Evolutionary conservation across 2,329 filamentous ascomycete genomes (phyloP).

Genomic region (Shiraia sp.): DNA sequence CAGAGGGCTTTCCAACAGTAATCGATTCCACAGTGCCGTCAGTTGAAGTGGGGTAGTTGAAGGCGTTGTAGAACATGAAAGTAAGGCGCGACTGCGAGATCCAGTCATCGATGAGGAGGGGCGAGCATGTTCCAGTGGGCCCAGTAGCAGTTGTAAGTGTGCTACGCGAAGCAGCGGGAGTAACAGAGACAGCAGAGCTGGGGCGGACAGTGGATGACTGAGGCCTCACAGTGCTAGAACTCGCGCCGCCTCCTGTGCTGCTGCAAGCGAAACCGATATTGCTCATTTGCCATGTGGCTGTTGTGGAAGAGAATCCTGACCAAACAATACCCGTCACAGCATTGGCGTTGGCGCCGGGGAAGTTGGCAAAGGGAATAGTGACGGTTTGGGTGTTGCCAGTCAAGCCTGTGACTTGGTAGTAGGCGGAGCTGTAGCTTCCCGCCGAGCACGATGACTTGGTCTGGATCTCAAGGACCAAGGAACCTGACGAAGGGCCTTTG

Average conservation of each 20-base stretch:
- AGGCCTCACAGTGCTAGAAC: constrained; percentile 3
- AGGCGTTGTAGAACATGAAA: constrained; percentile 64
- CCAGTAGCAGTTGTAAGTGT: constrained; percentile 20
- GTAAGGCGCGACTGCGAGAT: constrained; percentile 64
- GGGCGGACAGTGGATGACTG: background rate
- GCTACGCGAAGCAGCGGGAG: constrained; percentile 12
- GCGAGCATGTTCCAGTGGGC: constrained; percentile 45
- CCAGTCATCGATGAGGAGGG: constrained; percentile 62
- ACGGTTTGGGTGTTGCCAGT: constrained; percentile 57
- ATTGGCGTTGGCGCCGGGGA: constrained; percentile 55
- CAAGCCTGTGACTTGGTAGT: constrained; percentile 50
- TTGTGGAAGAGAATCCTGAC: constrained; percentile 45
- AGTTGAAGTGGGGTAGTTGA: constrained; percentile 60
- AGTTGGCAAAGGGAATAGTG: constrained; percentile 55
- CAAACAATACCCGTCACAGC: constrained; percentile 54
- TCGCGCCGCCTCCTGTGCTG: constrained; percentile 10
- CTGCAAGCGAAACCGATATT: constrained; percentile 53
- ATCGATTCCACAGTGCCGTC: constrained; percentile 62
- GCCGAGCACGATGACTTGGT: constrained; percentile 51
- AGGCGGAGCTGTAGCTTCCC: constrained; percentile 50
- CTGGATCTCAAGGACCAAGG: constrained; percentile 53
- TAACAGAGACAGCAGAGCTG: constrained; percentile 6
- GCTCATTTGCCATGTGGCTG: constrained; percentile 54
- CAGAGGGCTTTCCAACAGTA: constrained; percentile 52
- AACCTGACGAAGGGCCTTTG: constrained; percentile 50